Evolutionary conservation across 345 rosid species (phyloP), one percentile per base, ranked within the genome.

Genomic region (Citrus australasica): DNA sequence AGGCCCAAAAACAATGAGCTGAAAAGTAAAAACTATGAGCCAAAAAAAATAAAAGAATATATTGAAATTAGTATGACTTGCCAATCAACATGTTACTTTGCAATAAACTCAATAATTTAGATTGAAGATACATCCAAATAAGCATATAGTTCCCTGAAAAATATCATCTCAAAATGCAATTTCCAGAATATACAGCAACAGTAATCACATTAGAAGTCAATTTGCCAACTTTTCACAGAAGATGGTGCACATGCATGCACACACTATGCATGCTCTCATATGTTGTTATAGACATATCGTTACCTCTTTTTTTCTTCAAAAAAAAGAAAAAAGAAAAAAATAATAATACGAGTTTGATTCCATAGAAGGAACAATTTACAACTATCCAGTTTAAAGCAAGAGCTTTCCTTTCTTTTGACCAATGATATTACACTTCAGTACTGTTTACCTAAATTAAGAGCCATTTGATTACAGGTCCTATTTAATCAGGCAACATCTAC

Each of bases 121-220:
- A 73, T 35, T 9, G 51, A 22, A 53, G 58, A 64, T 56, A 17
- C 1, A 83, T 51, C 38, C 55, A 74, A 46, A n/a, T 28, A 83
- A 76, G 25, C 74, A 28, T 22, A 82, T 14, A 73, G 42, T 35
- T 58, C n/a, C 21, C 35, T 3, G n/a, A n/a, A 24, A 33, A 59
- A 73, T 17, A 42, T 30, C 67, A 59, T 37, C n/a, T 59, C 10
- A 0, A 59, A 58, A 59, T 60, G 51, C 51, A 33, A 73, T 58
- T 24, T 42, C 46, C 33, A 35, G 48, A 35, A n/a, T 33, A 9
- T 21, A 19, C 42, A 33, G 24, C 64, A 56, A 33, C 46, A 56
- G n/a, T 59, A 25, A 58, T 72, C 64, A 38, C 32, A 35, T 59
- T 60, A 59, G 4, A 11, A 35, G 67, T 56, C 67, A 73, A 35